Conservation (phyloP, 2,329 filamentous ascomycete species). For the Diaporthe sp. region DNA sequence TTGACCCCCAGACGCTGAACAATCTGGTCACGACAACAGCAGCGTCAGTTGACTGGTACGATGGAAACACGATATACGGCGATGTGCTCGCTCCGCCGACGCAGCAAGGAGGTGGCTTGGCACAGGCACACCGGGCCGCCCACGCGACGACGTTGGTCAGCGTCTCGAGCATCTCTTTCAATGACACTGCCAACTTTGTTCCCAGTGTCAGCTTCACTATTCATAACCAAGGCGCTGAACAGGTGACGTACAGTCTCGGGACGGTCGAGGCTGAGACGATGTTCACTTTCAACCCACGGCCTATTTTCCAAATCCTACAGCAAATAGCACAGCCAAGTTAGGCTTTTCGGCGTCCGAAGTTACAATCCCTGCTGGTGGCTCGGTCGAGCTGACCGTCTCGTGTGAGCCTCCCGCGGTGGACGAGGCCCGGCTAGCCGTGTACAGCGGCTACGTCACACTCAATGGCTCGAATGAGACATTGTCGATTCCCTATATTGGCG, state of each 20-base stretch:
- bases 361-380: not conserved
- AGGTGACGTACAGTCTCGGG: slow-evolving; percentile 3
- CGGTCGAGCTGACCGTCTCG: not conserved
- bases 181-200: slow-evolving; percentile 3
- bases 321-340: not conserved
- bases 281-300: slow-evolving; percentile 13
- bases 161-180: slow-evolving; percentile 16
- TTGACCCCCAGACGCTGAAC: slow-evolving; percentile 6
- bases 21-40: slow-evolving; percentile 10
- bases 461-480: not conserved
- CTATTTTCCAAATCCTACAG: not conserved
- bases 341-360: not conserved
- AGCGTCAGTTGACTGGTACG: not conserved
- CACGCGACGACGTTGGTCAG: slow-evolving; percentile 10
- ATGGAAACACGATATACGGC: not conserved
- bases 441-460: slow-evolving; percentile 1
- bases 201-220: not conserved
- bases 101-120: not conserved
- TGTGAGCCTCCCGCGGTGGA: not conserved
- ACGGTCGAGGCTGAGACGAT: slow-evolving; percentile 4
- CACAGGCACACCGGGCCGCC: not conserved
- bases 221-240: not conserved
- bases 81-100: slow-evolving; percentile 4
- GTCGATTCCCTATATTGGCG: not conserved
- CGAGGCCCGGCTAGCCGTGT: not conserved